Evolutionary conservation across 805 yeast species (phyloP).

Genomic region (Diddensiella santjacobensis): DNA sequence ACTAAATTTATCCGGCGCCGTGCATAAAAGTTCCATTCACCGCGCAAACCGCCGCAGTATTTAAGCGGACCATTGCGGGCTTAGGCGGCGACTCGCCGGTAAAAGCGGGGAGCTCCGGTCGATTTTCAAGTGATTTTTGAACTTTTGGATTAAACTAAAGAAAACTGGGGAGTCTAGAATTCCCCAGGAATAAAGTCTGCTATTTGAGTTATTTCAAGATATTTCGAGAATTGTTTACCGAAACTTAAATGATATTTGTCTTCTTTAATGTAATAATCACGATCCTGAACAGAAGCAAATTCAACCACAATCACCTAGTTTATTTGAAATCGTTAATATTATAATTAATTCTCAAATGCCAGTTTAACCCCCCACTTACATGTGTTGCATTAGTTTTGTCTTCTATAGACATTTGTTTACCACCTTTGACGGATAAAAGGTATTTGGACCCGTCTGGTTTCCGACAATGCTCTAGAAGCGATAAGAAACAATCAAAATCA

Average conservation of each 20-base stretch:
- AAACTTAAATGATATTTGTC: slow-evolving; percentile 10
- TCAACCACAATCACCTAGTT: slow-evolving; percentile 6
- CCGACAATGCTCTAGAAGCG: neutral
- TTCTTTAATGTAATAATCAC: slow-evolving; percentile 6
- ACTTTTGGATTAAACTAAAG: no score
- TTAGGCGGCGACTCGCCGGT: no score
- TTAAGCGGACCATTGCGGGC: no score
- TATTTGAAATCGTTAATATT: no score
- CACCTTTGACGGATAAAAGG: neutral
- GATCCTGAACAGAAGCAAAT: slow-evolving; percentile 8
- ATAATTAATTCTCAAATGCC: no score
- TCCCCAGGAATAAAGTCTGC: slow-evolving; percentile 13
- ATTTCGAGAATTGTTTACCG: slow-evolving; percentile 1
- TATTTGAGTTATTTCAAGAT: neutral
- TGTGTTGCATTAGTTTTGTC: neutral
- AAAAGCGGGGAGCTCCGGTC: no score
- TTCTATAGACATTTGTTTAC: slow-evolving; percentile 1
- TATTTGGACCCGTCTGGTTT: neutral
- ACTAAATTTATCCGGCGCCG: no score
- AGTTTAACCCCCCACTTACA: no score
- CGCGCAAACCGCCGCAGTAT: no score
- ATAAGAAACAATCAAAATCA: neutral
- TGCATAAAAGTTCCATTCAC: no score
- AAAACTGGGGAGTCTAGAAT: no score
- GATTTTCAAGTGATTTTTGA: no score